Conservation (phyloP, 2,329 filamentous ascomycete species). For the Allantophomopsis lycopodina region DNA sequence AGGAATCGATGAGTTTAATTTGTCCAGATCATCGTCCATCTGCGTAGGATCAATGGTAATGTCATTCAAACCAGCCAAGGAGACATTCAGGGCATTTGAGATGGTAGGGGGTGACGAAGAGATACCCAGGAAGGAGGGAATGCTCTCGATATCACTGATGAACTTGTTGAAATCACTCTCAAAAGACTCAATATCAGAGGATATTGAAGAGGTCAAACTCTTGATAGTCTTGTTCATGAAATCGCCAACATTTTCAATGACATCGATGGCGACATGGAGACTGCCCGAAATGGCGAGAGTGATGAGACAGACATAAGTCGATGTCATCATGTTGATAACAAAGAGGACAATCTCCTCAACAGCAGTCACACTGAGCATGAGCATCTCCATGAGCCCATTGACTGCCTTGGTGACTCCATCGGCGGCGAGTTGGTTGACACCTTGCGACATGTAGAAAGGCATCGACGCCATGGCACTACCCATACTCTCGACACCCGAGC, state of each 20-base stretch:
- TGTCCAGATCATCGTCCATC: slow-evolving; percentile 54
- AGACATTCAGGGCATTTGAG: slow-evolving; percentile 40
- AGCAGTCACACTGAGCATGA: slow-evolving; percentile 66
- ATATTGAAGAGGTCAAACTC: slow-evolving; percentile 29
- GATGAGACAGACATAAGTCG: slow-evolving; percentile 82
- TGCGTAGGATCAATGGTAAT: slow-evolving; percentile 54
- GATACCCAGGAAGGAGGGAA: slow-evolving; percentile 29
- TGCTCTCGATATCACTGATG: slow-evolving; percentile 36
- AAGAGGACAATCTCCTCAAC: slow-evolving; percentile 85
- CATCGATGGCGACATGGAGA: slow-evolving; percentile 52
- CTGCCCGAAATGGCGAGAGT: slow-evolving; percentile 70
- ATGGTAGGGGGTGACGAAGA: slow-evolving; percentile 33
- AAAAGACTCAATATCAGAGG: slow-evolving; percentile 36
- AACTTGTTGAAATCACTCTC: slow-evolving; percentile 40
- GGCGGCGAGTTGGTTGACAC: slow-evolving; percentile 78
- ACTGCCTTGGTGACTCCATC: slow-evolving; percentile 70
- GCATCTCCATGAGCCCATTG: slow-evolving; percentile 63
- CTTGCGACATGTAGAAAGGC: slow-evolving; percentile 85
- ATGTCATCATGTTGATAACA: slow-evolving; percentile 80
- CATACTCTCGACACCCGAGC: slow-evolving; percentile 81
- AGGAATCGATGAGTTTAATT: slow-evolving; percentile 68
- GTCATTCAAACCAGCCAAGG: slow-evolving; percentile 52
- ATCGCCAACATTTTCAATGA: slow-evolving; percentile 45
- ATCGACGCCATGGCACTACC: slow-evolving; percentile 96
- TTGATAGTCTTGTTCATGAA: slow-evolving; percentile 42